Evolutionary conservation across 805 yeast species (phyloP), one percentile per base, ranked within the genome.

Genomic region (Wickerhamomyces ciferrii): DNA sequence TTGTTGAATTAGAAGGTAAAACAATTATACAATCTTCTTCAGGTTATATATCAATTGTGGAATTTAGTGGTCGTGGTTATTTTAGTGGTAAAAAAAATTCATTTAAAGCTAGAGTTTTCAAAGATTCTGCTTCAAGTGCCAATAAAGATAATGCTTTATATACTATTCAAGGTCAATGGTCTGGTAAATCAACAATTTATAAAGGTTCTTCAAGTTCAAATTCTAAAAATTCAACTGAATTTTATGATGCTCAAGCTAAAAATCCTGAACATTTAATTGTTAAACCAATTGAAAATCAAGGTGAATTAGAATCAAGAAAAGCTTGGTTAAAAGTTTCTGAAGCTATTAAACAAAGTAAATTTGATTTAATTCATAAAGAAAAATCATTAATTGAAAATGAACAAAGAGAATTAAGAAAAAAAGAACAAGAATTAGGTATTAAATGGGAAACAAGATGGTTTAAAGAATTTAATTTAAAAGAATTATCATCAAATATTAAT

Each of bases 31-130:
- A 87, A 67, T 74, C 89, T 41, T 83, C 94, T 14, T 75, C 78
- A 43, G 98, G 98, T 20, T 83, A 82, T 67, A 64, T 76, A 51
- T 77, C 90, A 15, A 74, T 76, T 27, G 70, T 94, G 49, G 96
- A 87, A 58, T 94, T 78, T 67, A 75, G 87, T 35, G 99, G 99
- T 31, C 82, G 94, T 67, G 99, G 99, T 29, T 94, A 90, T 70
- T 89, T 94, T 62, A 78, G 89, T 19, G 99, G 99, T 58, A 92
- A 91, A 74, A 92, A 91, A 72, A 91, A 94, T 70, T 69, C 90
- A 17, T 89, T 85, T 71, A 94, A 91, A 69, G 96, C 96, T 23
- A 78, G 92, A 60, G 74, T 94, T 49, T 86, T 63, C 63, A 76
- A 75, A 56, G 78, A 77, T 60, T 58, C 65, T 43, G 66, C 68